Evolutionary conservation across 352 stramenopile genomes (phyloP).

Genomic region (Phytophthora hybrid): DNA sequence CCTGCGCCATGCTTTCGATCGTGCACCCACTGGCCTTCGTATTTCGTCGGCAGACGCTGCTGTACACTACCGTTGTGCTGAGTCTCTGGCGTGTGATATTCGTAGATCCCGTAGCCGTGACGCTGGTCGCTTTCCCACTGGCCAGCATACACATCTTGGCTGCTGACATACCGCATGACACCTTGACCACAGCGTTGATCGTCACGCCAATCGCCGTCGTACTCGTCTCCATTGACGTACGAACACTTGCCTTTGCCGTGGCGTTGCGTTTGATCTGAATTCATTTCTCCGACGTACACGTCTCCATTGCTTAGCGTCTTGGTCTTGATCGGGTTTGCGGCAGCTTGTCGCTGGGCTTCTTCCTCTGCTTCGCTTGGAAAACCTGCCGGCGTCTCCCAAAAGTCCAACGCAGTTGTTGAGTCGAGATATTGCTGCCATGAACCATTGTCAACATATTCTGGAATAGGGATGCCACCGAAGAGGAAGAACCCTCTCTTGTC

Average conservation of each 20-base stretch:
- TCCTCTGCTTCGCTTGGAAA: slow-evolving; percentile 41
- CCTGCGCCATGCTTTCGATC: slow-evolving; percentile 69
- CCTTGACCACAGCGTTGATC: slow-evolving; percentile 61
- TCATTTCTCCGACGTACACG: slow-evolving; percentile 77
- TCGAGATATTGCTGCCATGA: slow-evolving; percentile 43
- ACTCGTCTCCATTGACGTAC: slow-evolving; percentile 62
- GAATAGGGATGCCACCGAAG: slow-evolving; percentile 53
- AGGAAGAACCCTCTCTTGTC: slow-evolving; percentile 65
- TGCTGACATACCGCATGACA: slow-evolving; percentile 54
- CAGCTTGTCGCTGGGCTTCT: slow-evolving; percentile 30
- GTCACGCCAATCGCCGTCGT: slow-evolving; percentile 74
- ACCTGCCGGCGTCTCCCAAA: slow-evolving; percentile 63
- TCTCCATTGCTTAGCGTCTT: slow-evolving; percentile 67
- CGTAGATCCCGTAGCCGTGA: slow-evolving; percentile 62
- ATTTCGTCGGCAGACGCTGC: slow-evolving; percentile 42
- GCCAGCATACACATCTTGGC: slow-evolving; percentile 60
- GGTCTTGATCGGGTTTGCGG: slow-evolving; percentile 51
- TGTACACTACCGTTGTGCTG: slow-evolving; percentile 1
- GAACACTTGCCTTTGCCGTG: slow-evolving; percentile 74
- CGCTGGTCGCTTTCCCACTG: slow-evolving; percentile 58
- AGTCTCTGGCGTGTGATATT: slow-evolving; percentile 25
- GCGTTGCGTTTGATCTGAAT: slow-evolving; percentile 40
- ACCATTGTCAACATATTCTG: slow-evolving; percentile 12
- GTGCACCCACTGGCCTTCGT: slow-evolving; percentile 81
- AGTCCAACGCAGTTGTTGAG: slow-evolving; percentile 57